Percentiles rank a stretch among this genome's conserved stretches.
phyloP scores from a whole-genome alignment of 306 rosid genomes.

The Spatholobus suberectus region DNA sequence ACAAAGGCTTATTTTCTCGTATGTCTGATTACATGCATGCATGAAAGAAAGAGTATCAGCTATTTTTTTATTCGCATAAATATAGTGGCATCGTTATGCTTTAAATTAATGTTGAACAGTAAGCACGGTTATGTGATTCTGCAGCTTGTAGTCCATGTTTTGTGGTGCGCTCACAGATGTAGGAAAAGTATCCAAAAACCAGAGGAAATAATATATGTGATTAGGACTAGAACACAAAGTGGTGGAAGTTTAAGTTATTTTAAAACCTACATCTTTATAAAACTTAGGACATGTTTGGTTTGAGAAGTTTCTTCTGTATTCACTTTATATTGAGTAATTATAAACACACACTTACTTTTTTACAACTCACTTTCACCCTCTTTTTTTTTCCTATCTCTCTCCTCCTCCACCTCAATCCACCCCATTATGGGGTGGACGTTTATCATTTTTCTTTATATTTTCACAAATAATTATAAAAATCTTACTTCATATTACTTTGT shows the following conservation, averaged over 20 bases:
- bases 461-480: not conserved
- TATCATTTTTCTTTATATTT: too few relatives aligned
- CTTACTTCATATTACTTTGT: not conserved
- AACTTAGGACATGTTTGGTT: not conserved
- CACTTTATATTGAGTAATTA: too few relatives aligned
- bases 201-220: not conserved
- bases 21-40: slow-evolving; percentile 6
- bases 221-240: not conserved
- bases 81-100: too few relatives aligned
- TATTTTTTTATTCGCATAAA: not conserved
- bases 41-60: not conserved
- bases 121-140: not conserved
- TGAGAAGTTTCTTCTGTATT: not conserved
- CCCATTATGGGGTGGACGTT: too few relatives aligned
- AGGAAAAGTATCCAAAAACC: not conserved
- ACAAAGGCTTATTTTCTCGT: not conserved
- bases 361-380: too few relatives aligned
- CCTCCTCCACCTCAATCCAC: too few relatives aligned
- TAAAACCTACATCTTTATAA: not conserved
- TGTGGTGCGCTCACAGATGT: not conserved
- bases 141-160: slow-evolving; percentile 12
- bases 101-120: slow-evolving; percentile 16
- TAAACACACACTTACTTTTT: too few relatives aligned
- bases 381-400: too few relatives aligned
- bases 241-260: slow-evolving; percentile 8